Base-by-base conservation (phyloP, 225 moss, liverwort and hornwort species). In the Bryum argenteum region DNA sequence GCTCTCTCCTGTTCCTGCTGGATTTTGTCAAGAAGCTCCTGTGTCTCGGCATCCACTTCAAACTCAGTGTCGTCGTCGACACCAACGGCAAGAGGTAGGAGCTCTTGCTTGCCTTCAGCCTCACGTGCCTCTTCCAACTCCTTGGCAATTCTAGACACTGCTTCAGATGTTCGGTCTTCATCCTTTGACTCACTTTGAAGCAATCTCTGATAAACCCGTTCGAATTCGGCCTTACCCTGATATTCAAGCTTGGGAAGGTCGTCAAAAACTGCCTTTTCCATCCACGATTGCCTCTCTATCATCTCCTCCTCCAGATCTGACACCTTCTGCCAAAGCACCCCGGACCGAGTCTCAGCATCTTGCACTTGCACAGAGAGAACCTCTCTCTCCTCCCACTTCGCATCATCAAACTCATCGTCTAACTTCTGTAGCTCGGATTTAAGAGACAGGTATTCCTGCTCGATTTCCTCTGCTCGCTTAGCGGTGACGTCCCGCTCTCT, bases 21-120 rank as follows among this genome's bases (percentile, higher is more conserved):
- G 40, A 93, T 84, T 71, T 84, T 88, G 26, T 82, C 73, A 17
- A 82, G 42, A 4, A 91, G 78, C 42, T 63, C 78, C 43, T 74
- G 73, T 57, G 67, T 73, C 74, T 82, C 81, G 3, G 78, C 56
- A 71, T 67, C 57, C 16, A 79, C 58, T 69, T 81, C 73, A 47
- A 76, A 43, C 18, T 73, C 58, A 54, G 69, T 44, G 19, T 81
- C 66, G 54, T 83, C 61, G 12, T 73, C 71, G 33, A 93, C 74
- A 57, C 79, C 87, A 72, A 81, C 80, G 16, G 93, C 91, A 63
- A 82, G 71, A 20, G 95, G 91, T 54, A 96, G 85, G 64, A 96
- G 19, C 50, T 71, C 61, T 56, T 87, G 80, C 72, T 83, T 69
- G 9, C 74, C 73, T 13, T 71, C 2, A 18, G 59, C 37, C 24